Conservation (phyloP, 2,329 filamentous ascomycete species). For the Penicillium sp. region DNA sequence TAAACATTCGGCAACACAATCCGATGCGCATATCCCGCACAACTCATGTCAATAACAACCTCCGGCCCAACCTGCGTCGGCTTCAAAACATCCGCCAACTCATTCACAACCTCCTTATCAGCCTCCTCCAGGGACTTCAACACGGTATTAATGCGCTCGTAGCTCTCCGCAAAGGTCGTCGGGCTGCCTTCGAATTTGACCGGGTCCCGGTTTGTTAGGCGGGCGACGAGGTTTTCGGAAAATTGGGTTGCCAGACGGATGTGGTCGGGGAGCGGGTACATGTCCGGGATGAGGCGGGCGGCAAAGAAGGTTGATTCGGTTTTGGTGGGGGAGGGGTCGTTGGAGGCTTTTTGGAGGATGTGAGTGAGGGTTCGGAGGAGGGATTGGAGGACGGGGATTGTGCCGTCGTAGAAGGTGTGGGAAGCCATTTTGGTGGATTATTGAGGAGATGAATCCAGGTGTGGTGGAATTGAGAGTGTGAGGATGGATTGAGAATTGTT, state of each 20-base stretch:
- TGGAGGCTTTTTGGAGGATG: conserved; percentile 37
- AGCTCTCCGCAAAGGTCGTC: conserved; percentile 30
- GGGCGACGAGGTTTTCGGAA: conserved; percentile 33
- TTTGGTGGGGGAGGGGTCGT: conserved; percentile 13
- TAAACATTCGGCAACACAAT: conserved; percentile 33
- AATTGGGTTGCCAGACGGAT: conserved; percentile 37
- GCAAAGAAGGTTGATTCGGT: conserved; percentile 21
- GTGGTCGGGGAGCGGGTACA: conserved; percentile 34
- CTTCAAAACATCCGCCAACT: conserved; percentile 20
- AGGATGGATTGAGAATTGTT: too few species aligned
- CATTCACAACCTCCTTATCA: conserved; percentile 39
- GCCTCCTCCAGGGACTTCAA: conserved; percentile 27
- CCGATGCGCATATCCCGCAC: conserved; percentile 25
- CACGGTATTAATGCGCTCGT: conserved; percentile 35
- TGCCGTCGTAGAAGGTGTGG: conserved; percentile 37
- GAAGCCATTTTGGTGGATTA: neutral
- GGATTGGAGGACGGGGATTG: conserved; percentile 30
- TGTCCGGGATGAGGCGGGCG: conserved; percentile 30
- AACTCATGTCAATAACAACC: conserved; percentile 14
- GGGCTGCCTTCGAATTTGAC: conserved; percentile 26
- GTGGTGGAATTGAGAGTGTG: neutral
- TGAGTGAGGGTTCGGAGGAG: conserved; percentile 37
- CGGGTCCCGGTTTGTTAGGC: conserved; percentile 34
- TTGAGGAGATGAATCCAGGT: neutral
- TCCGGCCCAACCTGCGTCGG: conserved; percentile 24